phyloP scores from a whole-genome alignment of 805 yeast genomes.

The Saccharomycopsis javanensis region DNA sequence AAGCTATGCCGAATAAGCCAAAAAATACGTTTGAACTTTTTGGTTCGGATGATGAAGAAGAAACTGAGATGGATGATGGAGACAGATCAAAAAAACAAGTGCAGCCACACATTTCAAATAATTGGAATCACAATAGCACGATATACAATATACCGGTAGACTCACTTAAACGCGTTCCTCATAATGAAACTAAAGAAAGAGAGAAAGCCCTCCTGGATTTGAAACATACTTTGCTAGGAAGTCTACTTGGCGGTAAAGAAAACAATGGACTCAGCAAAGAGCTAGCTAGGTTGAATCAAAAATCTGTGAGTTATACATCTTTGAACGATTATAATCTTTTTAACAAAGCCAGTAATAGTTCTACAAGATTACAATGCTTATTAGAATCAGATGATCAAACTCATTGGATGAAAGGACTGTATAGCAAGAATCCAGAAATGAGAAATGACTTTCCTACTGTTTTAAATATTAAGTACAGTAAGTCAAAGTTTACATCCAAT shows the following conservation, averaged over 20 bases:
- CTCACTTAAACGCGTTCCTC: background rate
- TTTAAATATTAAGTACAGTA: background rate
- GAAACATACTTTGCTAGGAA: background rate
- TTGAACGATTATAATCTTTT: conserved; percentile 1
- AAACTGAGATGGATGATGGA: conserved; percentile 2
- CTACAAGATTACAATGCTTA: background rate
- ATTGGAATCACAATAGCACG: background rate
- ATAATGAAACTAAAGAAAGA: background rate
- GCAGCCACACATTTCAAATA: background rate
- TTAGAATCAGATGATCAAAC: background rate
- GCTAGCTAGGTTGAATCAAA: background rate
- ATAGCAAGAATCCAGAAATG: conserved; percentile 9
- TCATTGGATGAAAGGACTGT: conserved; percentile 10
- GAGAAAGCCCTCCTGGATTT: background rate
- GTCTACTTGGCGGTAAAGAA: background rate
- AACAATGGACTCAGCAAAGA: background rate
- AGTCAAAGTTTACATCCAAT: conserved; percentile 18
- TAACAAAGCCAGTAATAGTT: background rate
- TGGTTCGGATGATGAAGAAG: conserved; percentile 4
- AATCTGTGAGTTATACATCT: conserved; percentile 9
- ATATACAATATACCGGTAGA: background rate
- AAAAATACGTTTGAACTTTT: background rate
- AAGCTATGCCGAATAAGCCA: background rate
- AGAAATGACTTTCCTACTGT: conserved; percentile 2
- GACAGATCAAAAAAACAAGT: conserved; percentile 6